Evolutionary conservation across 306 rosid genomes (phyloP).

Genomic region (Vachellia pachyceras): DNA sequence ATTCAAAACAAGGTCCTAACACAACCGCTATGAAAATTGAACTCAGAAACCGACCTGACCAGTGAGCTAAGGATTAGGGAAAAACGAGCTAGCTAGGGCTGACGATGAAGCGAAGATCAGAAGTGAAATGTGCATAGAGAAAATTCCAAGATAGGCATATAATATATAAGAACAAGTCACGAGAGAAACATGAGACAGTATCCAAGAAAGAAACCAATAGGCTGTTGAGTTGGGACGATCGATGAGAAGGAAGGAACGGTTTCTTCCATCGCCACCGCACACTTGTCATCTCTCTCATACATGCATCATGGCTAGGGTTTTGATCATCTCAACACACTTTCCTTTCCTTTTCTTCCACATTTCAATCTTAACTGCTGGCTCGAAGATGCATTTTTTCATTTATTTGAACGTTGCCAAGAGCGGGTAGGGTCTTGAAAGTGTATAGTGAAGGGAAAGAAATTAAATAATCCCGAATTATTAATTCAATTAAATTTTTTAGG

Average conservation of each 20-base stretch:
- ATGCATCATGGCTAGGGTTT: background rate
- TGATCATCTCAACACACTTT: background rate
- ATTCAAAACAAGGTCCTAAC: background rate
- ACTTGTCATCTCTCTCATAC: background rate
- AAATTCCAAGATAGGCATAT: background rate
- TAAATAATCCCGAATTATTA: background rate
- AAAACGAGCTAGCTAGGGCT: background rate
- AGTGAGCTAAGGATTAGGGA: background rate
- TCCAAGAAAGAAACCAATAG: background rate
- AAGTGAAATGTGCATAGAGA: background rate
- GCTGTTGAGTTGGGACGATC: background rate
- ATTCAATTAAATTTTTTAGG: no score
- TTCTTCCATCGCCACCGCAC: conserved; percentile 1
- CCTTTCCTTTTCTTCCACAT: background rate
- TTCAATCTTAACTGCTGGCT: no score
- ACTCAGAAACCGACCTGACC: background rate
- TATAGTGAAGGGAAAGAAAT: background rate
- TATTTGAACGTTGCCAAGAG: background rate
- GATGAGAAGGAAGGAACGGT: background rate
- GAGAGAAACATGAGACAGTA: background rate
- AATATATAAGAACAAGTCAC: background rate
- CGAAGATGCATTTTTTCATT: background rate
- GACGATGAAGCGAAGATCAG: background rate
- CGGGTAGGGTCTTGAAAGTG: background rate
- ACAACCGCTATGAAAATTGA: background rate